These are phyloP conservation scores for Calonectria pseudoreteaudii DNA, from an alignment of 2,329 filamentous ascomycete species.

Conservation along the genomic window DNA sequence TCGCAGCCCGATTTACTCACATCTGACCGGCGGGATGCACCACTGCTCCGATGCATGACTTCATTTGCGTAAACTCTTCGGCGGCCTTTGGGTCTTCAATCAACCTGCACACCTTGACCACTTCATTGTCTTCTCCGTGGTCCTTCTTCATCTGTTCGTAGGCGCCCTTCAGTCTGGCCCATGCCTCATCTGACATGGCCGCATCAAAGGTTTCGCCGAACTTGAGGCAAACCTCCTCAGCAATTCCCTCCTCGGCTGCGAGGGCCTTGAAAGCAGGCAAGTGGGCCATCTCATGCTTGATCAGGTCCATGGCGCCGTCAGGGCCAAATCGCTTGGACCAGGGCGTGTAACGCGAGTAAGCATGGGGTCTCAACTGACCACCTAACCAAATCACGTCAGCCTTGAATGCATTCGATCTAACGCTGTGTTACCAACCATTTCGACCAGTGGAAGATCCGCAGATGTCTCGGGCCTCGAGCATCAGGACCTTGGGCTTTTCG, in stretches of 20 bases:
- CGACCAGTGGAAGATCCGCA: conserved; percentile 24
- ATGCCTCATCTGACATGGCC: conserved; percentile 25
- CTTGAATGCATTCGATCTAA: not conserved
- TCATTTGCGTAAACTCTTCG: conserved; percentile 24
- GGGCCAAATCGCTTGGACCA: conserved; percentile 17
- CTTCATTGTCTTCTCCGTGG: conserved; percentile 22
- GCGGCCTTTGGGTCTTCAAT: conserved; percentile 19
- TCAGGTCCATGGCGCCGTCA: conserved; percentile 13
- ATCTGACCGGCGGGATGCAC: conserved; percentile 22
- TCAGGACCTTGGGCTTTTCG: conserved; percentile 9
- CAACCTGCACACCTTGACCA: conserved; percentile 18
- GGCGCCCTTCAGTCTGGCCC: conserved; percentile 6
- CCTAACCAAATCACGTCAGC: conserved; percentile 3
- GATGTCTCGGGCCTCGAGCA: conserved; percentile 25
- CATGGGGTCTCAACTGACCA: conserved; percentile 23
- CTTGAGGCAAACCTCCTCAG: conserved; percentile 23
- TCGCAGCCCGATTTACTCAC: not conserved
- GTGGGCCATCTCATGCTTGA: conserved; percentile 26
- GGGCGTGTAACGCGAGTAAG: conserved; percentile 17
- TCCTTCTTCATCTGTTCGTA: conserved; percentile 24
- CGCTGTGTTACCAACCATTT: conserved; percentile 11
- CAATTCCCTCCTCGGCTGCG: conserved; percentile 14
- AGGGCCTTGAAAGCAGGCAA: conserved; percentile 18
- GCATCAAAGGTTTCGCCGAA: conserved; percentile 25
- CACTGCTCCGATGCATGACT: conserved; percentile 15